Base-by-base conservation (phyloP, 2,329 filamentous ascomycete species). In the Lachnellula hyalina region DNA sequence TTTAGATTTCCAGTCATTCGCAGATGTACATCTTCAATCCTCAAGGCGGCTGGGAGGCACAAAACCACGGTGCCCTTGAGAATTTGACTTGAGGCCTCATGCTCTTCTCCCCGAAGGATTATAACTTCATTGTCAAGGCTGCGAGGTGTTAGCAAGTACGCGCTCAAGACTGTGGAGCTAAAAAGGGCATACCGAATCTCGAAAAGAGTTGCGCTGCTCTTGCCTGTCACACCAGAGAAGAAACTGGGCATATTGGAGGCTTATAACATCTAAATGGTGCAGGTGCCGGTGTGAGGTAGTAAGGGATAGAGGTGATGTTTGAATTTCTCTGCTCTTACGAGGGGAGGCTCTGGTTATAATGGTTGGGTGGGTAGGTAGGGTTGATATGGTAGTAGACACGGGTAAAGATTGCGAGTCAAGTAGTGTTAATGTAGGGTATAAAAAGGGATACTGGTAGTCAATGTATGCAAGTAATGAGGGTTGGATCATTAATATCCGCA, bases 71-170 rank as follows among this genome's bases (percentile, higher is more conserved):
- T 82, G 47, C 89, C 89, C 66, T 86, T 88, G 61, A 94, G 73
- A 52, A 89, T 73, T 65, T 90, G 87, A 58, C 86, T 89, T 44
- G 87, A 82, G 47, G 89, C 87, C 68, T 93, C 89, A 68, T 87
- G 79, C 54, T 89, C 85, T 62, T 75, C 80, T 57, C 89, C 89
- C 51, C 89, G 85, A 60, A 94, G 86, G 32, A 93, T 85, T 56
- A 93, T 82, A 54, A 92, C 88, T 65, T 90, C 85, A 66, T 87
- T 86, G 51, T 92, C 87, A 57, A 92, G 80, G 51, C 89, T 91
- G 65, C 17, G 52, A 15, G 50, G 19, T 32, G 44, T 63, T 49
- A 58, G 57, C 44, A 51, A 41, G 17, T 25, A 47, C 38, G 28
- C 28, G 28, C 28, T 28, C 55, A 11, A 49, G 11, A 49, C 49